Conservation (phyloP, 331 rosid genomes). For the Rosa hybrid region DNA sequence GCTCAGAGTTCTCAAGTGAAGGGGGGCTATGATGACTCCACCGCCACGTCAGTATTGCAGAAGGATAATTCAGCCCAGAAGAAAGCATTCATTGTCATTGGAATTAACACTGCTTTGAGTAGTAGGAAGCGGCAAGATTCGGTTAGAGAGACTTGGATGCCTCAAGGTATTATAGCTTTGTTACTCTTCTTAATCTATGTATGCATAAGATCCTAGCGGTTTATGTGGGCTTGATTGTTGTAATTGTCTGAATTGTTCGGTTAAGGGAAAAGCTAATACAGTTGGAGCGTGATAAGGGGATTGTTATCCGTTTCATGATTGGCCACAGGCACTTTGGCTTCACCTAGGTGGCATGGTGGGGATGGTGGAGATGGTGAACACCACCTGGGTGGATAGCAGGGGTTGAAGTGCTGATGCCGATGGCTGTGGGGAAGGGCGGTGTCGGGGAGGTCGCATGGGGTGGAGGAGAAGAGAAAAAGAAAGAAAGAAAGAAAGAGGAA, state of each 20-base stretch:
- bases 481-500: too few species aligned
- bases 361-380: slow-evolving; percentile 56
- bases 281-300: slow-evolving; percentile 93
- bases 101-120: slow-evolving; percentile 97
- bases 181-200: not conserved
- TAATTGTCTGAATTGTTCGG: slow-evolving; percentile 18
- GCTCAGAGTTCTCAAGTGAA: slow-evolving; percentile 64
- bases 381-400: too few species aligned
- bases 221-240: slow-evolving; percentile 26
- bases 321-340: slow-evolving; percentile 75
- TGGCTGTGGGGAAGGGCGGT: too few species aligned
- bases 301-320: slow-evolving; percentile 90
- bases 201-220: not conserved
- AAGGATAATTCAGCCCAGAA: slow-evolving; percentile 21
- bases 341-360: slow-evolving; percentile 44
- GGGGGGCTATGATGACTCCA: slow-evolving; percentile 40
- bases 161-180: slow-evolving; percentile 58
- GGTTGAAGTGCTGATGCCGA: too few species aligned
- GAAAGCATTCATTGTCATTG: slow-evolving; percentile 84
- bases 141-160: slow-evolving; percentile 99
- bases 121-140: slow-evolving; percentile 96
- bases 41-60: slow-evolving; percentile 27
- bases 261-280: slow-evolving; percentile 82
- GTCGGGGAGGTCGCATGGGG: too few species aligned
- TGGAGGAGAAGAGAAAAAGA: too few species aligned